Conservation (phyloP, 345 rosid genomes). For the Ceriops decandra region DNA sequence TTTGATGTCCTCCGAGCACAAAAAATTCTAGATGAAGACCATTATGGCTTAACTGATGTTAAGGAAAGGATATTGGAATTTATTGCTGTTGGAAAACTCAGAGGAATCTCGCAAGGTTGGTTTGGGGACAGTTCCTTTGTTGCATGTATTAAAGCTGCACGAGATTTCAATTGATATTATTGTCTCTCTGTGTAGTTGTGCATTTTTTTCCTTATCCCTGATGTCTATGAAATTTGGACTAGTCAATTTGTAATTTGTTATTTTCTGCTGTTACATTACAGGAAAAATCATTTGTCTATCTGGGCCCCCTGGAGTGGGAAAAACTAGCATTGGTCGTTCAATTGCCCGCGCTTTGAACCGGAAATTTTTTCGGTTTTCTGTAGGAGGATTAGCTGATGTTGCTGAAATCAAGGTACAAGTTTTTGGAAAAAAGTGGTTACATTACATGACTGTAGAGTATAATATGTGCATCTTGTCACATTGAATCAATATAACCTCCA, state of each 20-base stretch:
- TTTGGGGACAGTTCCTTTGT: neutral
- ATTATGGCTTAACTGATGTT: constrained; percentile 93
- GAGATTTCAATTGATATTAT: neutral
- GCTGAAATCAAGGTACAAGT: constrained; percentile 93
- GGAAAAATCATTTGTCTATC: constrained; percentile 98
- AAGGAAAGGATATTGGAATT: constrained; percentile 98
- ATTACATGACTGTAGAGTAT: neutral
- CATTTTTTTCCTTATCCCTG: neutral
- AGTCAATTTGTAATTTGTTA: constrained; percentile 14
- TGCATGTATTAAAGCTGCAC: neutral
- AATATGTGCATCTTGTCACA: neutral
- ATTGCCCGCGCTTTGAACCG: constrained; percentile 95
- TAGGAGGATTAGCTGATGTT: constrained; percentile 97
- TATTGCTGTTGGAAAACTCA: constrained; percentile 95
- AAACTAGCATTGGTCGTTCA: constrained; percentile 98
- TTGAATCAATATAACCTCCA: constrained; percentile 32
- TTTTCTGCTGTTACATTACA: constrained; percentile 31
- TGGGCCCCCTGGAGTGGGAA: constrained; percentile 99
- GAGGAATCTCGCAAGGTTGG: constrained; percentile 97
- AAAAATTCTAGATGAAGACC: constrained; percentile 93
- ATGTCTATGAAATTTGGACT: neutral
- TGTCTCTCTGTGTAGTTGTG: neutral
- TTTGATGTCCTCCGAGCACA: constrained; percentile 89
- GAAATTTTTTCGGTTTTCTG: constrained; percentile 92
- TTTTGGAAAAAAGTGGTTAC: neutral